Base-by-base conservation (phyloP, 1,284 basidiomycete genomes). In the Boletus semigastroideus region DNA sequence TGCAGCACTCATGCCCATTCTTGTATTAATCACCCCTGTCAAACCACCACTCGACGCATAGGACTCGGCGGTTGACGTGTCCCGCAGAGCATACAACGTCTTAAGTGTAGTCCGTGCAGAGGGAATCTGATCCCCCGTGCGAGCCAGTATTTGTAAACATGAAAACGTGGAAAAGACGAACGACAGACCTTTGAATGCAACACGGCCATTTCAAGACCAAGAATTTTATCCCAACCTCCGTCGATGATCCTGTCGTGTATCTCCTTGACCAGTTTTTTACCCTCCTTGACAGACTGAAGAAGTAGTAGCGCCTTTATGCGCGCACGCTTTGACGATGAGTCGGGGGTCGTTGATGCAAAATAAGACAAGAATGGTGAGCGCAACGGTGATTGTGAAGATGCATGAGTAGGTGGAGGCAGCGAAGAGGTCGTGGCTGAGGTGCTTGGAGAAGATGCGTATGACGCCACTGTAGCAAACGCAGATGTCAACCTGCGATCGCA, bases 271-370 rank as follows among this genome's bases (percentile, higher is more conserved):
- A 59, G 28, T 68, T 70, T 36, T 69, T 67, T 46, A 65, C 71
- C 60, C 71, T 78, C 69, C 27, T 14, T 46, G 13, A 68, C 51
- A n/a, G 61, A 84, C 83, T 93, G 87, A 1, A 97, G 76, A 65
- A 94, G 87, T 1, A 96, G 72, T 16, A 87, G 74, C 0, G 85
- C 76, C 68, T 90, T 92, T 55, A 96, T 76, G 16, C 93, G 82
- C 1, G 76, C 72, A 14, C 81, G 80, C 65, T 93, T 92, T 49
- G 82, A 78, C 3, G 80, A 79, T 0, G 90, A 90, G 52, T 87
- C 81, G 0, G 90, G 90, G 4, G 86, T 88, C 19, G 83, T 87
- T 16, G 79, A 78, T 10, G 78, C 70, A 52, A 88, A 83, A 63
- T 86, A 86, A 5, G 78, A 74, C 2, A 87, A 62, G 66, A 86